These are phyloP conservation scores for Lentinula boryana DNA, from an alignment of 768 basidiomycete species.

Conservation along the genomic window DNA sequence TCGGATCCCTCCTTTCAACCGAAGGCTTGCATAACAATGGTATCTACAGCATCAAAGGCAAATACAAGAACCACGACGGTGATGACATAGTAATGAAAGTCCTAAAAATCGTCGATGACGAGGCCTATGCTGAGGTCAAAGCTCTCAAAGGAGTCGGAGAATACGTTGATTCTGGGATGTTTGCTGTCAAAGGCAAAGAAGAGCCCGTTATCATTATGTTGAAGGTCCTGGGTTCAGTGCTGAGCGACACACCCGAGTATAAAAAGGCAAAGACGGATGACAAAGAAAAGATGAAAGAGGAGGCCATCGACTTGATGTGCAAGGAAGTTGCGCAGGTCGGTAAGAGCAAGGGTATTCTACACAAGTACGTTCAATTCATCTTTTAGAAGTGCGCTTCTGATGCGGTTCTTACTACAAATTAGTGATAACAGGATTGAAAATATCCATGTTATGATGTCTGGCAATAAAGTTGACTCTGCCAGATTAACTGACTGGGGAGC, in stretches of 20 bases:
- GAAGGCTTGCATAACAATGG: not conserved
- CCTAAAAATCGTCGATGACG: not conserved
- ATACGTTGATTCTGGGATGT: not conserved
- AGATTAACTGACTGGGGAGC: not conserved
- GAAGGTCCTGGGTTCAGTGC: not conserved
- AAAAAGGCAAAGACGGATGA: not conserved
- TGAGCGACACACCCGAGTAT: not conserved
- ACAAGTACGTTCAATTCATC: not conserved
- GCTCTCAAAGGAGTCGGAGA: not conserved
- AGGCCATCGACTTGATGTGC: not conserved
- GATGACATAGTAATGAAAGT: not conserved
- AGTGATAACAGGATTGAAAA: not conserved
- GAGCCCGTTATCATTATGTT: not conserved
- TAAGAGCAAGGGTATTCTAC: not conserved
- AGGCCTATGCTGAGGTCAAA: not conserved
- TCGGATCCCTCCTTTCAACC: not conserved
- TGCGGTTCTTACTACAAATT: not conserved
- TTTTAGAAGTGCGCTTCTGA: not conserved
- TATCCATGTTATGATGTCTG: not conserved
- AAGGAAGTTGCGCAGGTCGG: not conserved
- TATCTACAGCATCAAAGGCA: not conserved
- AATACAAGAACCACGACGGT: not conserved
- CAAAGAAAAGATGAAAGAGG: not conserved
- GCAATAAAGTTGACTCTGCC: not conserved
- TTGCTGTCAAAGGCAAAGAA: not conserved